phyloP scores from a whole-genome alignment of 108 stramenopile species.

The Nitzschia sp. region DNA sequence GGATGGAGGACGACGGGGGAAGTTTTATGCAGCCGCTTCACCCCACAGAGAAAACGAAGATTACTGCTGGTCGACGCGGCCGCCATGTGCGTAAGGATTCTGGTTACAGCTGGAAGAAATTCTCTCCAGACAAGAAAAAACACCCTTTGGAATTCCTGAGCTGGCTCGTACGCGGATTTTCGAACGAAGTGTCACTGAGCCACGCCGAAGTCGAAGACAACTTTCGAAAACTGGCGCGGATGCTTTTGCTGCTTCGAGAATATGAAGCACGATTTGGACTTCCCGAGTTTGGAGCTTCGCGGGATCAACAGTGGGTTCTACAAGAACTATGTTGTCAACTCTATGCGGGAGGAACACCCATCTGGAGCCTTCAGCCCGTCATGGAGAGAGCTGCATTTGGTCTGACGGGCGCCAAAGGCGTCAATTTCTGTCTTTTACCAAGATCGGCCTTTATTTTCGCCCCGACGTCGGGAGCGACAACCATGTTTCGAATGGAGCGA shows the following conservation, averaged over 20 bases:
- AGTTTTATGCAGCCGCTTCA: too few relatives aligned
- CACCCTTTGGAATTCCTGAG: not conserved
- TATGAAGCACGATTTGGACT: conserved; percentile 28
- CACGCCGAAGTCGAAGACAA: not conserved
- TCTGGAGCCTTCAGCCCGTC: conserved; percentile 29
- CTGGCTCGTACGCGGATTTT: not conserved
- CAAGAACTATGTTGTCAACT: conserved; percentile 14
- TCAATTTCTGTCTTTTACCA: conserved; percentile 23
- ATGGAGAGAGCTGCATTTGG: conserved; percentile 31
- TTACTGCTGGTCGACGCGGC: too few relatives aligned
- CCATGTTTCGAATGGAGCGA: conserved; percentile 27
- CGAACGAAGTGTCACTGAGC: not conserved
- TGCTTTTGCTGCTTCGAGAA: conserved; percentile 22
- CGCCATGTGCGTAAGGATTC: too few relatives aligned
- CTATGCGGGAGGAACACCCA: conserved; percentile 24
- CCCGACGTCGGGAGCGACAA: conserved; percentile 7
- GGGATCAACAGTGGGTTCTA: conserved; percentile 20
- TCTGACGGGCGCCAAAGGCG: conserved; percentile 17
- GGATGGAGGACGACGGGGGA: too few relatives aligned
- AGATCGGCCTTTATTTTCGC: conserved; percentile 18
- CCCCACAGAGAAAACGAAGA: too few relatives aligned
- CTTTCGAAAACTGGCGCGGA: conserved; percentile 10
- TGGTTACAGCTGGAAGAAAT: conserved; percentile 2
- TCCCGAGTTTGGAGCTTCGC: conserved; percentile 12
- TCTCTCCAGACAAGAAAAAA: not conserved